Percentiles rank a stretch among this genome's conserved stretches.
Conservation (phyloP, 2,329 filamentous ascomycete species). For the Diplodia scrobiculata region DNA sequence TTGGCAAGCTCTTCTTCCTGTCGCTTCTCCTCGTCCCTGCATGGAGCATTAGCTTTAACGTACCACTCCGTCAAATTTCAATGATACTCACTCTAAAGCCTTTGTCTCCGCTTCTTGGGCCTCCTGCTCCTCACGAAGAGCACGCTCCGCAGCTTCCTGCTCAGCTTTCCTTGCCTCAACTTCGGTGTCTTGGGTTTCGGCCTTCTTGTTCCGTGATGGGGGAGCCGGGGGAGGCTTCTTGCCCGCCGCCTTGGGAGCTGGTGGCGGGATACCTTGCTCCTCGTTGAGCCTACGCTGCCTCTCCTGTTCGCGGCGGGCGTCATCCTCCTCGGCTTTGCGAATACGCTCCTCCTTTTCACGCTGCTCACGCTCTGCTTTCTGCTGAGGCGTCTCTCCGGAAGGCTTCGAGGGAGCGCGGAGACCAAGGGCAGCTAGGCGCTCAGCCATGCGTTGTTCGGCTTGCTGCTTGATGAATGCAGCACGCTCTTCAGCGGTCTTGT, state of each 20-base stretch:
- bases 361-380: slow-evolving; percentile 85
- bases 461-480: slow-evolving; percentile 97
- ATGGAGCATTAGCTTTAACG: slow-evolving; percentile 37
- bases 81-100: slow-evolving; percentile 76
- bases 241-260: slow-evolving; percentile 45
- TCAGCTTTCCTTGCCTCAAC: slow-evolving; percentile 65
- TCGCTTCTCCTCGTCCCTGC: slow-evolving; percentile 69
- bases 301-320: slow-evolving; percentile 83
- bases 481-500: slow-evolving; percentile 88
- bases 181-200: slow-evolving; percentile 60
- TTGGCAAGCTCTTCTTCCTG: slow-evolving; percentile 79
- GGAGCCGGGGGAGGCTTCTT: slow-evolving; percentile 67
- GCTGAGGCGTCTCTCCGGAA: slow-evolving; percentile 74
- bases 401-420: slow-evolving; percentile 77
- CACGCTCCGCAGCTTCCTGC: slow-evolving; percentile 55
- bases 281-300: slow-evolving; percentile 79
- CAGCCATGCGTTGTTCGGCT: slow-evolving; percentile 94
- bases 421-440: slow-evolving; percentile 88
- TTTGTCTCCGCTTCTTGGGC: slow-evolving; percentile 72
- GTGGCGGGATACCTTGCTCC: slow-evolving; percentile 67
- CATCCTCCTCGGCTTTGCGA: slow-evolving; percentile 89
- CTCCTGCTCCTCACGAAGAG: slow-evolving; percentile 68
- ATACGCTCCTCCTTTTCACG: slow-evolving; percentile 85
- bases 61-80: not conserved
- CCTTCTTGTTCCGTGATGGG: slow-evolving; percentile 70